These are phyloP conservation scores for Ophiostoma perfectum DNA, from an alignment of 2,329 filamentous ascomycete genomes.

Conservation along the genomic window DNA sequence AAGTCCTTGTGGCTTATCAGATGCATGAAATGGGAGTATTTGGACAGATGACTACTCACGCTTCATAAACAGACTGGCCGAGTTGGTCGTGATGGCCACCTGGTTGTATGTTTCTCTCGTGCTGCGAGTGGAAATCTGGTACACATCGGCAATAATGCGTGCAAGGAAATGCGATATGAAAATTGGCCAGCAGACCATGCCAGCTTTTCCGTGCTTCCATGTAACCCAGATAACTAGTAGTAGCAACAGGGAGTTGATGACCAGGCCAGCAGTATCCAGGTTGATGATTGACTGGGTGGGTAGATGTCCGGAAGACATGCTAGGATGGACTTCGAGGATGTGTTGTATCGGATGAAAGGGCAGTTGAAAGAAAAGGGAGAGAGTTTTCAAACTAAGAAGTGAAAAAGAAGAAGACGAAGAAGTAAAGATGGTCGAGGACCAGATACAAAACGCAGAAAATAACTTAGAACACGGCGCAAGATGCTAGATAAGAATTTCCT, in stretches of 20 bases:
- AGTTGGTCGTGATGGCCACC: conserved; percentile 30
- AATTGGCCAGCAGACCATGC: conserved; percentile 33
- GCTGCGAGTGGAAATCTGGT: conserved; percentile 28
- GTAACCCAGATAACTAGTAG: conserved; percentile 26
- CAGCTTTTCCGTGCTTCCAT: conserved; percentile 31
- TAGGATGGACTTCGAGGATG: background rate
- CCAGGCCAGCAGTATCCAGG: background rate
- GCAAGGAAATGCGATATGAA: conserved; percentile 28
- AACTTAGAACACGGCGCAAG: background rate
- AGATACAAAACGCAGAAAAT: background rate
- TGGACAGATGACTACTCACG: conserved; percentile 21
- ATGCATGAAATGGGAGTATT: background rate
- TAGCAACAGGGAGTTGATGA: background rate
- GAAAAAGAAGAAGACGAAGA: background rate
- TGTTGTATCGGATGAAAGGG: background rate
- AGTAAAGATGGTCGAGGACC: background rate
- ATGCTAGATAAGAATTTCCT: conserved; percentile 1
- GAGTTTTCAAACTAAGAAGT: background rate
- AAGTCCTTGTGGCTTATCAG: background rate
- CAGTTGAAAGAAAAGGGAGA: background rate
- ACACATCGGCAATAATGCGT: conserved; percentile 29
- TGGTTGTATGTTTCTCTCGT: conserved; percentile 27
- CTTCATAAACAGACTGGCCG: conserved; percentile 32
- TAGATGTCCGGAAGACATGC: background rate
- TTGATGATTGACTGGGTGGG: background rate